Percentiles rank a stretch among this genome's conserved stretches.
These are phyloP conservation scores for Coniferiporia sulphurascens DNA, from an alignment of 1,284 basidiomycete genomes.

Conservation along the genomic window DNA sequence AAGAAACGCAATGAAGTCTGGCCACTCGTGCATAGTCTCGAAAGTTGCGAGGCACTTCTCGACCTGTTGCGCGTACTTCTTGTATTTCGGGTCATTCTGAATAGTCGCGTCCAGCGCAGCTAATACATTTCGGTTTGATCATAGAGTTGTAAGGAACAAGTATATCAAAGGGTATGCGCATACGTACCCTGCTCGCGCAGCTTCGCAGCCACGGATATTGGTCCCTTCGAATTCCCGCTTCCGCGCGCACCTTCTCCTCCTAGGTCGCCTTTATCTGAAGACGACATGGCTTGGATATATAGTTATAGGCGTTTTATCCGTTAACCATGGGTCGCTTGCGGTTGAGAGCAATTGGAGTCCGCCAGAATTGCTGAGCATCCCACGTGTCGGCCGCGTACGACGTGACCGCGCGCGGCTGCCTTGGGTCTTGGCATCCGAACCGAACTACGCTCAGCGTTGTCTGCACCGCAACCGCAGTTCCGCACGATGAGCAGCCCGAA, in stretches of 20 bases:
- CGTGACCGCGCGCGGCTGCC: background rate
- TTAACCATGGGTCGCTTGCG: background rate
- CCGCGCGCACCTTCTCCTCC: background rate
- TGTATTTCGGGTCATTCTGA: conserved; percentile 81
- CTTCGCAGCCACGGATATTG: conserved; percentile 16
- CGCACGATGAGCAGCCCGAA: conserved; percentile 6
- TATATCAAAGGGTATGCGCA: background rate
- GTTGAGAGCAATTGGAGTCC: background rate
- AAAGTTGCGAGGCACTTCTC: conserved; percentile 92
- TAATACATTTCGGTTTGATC: background rate
- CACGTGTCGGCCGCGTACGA: conserved; percentile 3
- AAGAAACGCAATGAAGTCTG: conserved; percentile 97
- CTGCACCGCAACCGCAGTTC: background rate
- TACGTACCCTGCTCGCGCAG: conserved; percentile 18
- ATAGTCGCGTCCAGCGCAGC: conserved; percentile 15
- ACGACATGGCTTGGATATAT: background rate
- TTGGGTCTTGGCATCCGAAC: no score
- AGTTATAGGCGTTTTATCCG: background rate
- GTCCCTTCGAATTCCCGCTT: background rate
- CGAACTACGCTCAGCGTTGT: background rate
- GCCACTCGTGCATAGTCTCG: conserved; percentile 98
- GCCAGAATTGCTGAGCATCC: background rate
- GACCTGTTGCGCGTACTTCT: conserved; percentile 89
- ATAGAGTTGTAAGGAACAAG: background rate
- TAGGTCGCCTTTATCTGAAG: background rate